Base-by-base conservation (phyloP, 2,329 filamentous ascomycete species). In the Coleophoma crateriformis region DNA sequence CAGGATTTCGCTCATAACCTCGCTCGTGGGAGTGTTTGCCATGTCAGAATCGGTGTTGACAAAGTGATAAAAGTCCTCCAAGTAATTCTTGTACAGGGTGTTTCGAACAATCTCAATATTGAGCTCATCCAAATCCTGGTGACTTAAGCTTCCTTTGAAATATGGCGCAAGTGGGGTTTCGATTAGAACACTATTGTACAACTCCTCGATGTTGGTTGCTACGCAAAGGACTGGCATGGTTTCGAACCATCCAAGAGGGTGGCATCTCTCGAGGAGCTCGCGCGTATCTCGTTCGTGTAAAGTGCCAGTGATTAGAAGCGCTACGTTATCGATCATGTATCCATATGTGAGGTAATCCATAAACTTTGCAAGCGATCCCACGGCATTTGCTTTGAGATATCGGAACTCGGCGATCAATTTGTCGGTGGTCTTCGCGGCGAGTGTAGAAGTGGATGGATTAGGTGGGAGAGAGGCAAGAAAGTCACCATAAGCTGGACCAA, bases 301-400 rank as follows among this genome's bases (percentile, higher is more conserved):
- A 12, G 94, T 99, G 54, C 94, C 94, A 19, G 94, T 99, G 70
- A 99, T 99, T 64, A 99, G 83, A 38, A 99, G 85, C 37, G 95
- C 94, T 47, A 99, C 90, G 64, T 99, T 99, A 73, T 99, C 94
- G 71, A 99, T 99, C 94, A 99, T 99, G 78, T 99, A 99, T 54
- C 91, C 92, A 68, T 99, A 99, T 1, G 94, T 99, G 54, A 99
- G 77, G 71, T 96, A 99, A 70, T 97, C 90, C 82, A 99, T 90
- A 70, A 99, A 99, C 67, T 89, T 90, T 55, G 91, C 86, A 35
- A 96, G 82, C 1, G 90, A 89, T 14, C 94, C 94, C 2, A 89
- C 89, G 27, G 92, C 88, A 66, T 99, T 96, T 54, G 91, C 90
- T 60, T 95, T 89, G 42, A 99, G 79, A 69, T 99, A 99, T 66